Evolutionary conservation across 2,329 filamentous ascomycete genomes (phyloP).

Genomic region (Dactylellina sp.): DNA sequence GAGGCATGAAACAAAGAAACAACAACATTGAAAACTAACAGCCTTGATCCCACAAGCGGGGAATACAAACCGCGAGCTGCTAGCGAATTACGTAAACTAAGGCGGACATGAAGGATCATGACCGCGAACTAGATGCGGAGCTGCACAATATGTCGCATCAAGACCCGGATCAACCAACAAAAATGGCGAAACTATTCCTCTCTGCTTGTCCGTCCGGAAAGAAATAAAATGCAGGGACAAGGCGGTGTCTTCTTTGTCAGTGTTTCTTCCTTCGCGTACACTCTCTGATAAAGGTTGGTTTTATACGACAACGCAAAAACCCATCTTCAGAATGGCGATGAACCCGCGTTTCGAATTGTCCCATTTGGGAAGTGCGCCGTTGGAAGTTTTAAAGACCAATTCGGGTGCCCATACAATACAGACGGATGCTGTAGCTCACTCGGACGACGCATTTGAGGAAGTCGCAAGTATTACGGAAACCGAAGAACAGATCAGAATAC

Average conservation of each 20-base stretch:
- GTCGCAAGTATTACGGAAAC: conserved; percentile 15
- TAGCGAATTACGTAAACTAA: background rate
- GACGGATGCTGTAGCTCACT: background rate
- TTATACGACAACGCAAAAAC: background rate
- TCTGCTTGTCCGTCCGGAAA: background rate
- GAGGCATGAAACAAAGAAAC: background rate
- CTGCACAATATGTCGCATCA: background rate
- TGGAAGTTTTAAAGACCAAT: background rate
- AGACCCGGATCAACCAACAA: background rate
- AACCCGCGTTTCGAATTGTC: conserved; percentile 14
- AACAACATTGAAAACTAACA: conserved; percentile 9
- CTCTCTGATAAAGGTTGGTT: background rate
- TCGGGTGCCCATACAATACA: background rate
- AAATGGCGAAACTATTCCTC: background rate
- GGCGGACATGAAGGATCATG: background rate
- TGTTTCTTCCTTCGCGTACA: background rate
- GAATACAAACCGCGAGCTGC: background rate
- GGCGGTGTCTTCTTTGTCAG: background rate
- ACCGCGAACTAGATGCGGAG: background rate
- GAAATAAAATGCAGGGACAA: conserved; percentile 19
- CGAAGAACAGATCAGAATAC: conserved; percentile 15
- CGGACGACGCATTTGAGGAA: conserved; percentile 1
- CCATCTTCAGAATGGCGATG: background rate
- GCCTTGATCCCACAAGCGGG: conserved; percentile 23
- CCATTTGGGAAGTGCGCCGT: background rate